Evolutionary conservation across 768 basidiomycete species (phyloP), one percentile per base, ranked within the genome.

Genomic region (Agaricus subrufescens): DNA sequence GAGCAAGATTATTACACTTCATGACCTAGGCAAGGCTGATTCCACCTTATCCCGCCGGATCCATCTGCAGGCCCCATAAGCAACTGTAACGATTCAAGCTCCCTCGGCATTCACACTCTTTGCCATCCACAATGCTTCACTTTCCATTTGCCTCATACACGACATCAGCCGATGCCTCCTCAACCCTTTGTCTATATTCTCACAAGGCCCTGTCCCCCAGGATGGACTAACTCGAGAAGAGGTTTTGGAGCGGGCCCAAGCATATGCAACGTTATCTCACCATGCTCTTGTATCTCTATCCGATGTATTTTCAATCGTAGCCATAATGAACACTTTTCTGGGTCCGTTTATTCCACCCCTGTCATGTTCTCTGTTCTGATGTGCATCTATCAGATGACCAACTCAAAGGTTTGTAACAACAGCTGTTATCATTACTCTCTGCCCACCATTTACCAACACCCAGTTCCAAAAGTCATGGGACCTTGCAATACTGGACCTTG

Each of bases 21-120:
- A 83, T 60, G 83, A 85, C 65, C 68, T 87, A 57, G 69, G 76
- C 40, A 84, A 89, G 63, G 84, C 86, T 10, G 88, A 88, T 62
- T 72, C 68, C 59, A 71, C 75, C 0, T 71, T 88, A 43, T 75
- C 76, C 0, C 66, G 67, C 29, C 75, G 80, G 27, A 67, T 86
- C 53, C 71, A 71, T 11, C 57, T 65, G 10, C 63, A 67, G 31
- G 62, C 66, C 27, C 56, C 61, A 29, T 31, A 40, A 12, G 57
- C 71, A 19, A 29, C 66, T 19, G 56, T 45, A 9, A 45, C 38
- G 3, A 54, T 61, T 6, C 56, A 60, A 57, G n/a, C 52, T 23
- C 46, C 51, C 1, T 62, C 65, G 34, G 68, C 68, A 48, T 26
- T 76, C 40, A 50, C 46, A 23, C 57, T 67, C 7, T 61, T 85